phyloP scores from a whole-genome alignment of 441 rosid genomes.

The Jatropha podagrica region DNA sequence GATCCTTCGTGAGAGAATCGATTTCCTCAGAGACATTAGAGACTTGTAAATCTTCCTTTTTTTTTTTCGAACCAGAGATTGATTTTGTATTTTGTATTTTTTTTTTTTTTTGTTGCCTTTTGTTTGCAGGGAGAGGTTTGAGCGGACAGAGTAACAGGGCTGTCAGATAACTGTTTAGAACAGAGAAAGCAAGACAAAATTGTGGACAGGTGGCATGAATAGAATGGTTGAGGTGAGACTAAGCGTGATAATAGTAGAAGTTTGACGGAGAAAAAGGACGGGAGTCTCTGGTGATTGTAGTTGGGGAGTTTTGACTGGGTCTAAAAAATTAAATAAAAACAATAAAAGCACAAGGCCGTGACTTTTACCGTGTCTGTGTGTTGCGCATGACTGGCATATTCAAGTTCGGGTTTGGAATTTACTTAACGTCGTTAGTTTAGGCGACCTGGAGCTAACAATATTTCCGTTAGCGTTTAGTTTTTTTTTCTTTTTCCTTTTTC shows the following conservation, averaged over 20 bases:
- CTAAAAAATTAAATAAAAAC: background rate
- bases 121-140: background rate
- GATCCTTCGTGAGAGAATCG: slow-evolving; percentile 50
- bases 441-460: too few species aligned
- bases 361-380: too few species aligned
- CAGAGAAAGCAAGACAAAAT: background rate
- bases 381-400: too few species aligned
- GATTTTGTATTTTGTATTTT: too few species aligned
- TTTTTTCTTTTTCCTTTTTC: too few species aligned
- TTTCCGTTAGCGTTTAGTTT: too few species aligned
- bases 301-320: slow-evolving; percentile 2
- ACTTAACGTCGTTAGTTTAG: too few species aligned
- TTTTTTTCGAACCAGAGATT: background rate
- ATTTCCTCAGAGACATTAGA: slow-evolving; percentile 43
- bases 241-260: background rate
- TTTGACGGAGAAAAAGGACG: background rate
- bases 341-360: too few species aligned
- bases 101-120: background rate
- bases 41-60: background rate
- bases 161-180: background rate
- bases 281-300: background rate
- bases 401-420: too few species aligned
- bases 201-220: background rate
- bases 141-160: background rate
- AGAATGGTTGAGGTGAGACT: background rate